Base-by-base conservation (phyloP, 805 yeast species). In the Saccharomycopsis amapae region DNA sequence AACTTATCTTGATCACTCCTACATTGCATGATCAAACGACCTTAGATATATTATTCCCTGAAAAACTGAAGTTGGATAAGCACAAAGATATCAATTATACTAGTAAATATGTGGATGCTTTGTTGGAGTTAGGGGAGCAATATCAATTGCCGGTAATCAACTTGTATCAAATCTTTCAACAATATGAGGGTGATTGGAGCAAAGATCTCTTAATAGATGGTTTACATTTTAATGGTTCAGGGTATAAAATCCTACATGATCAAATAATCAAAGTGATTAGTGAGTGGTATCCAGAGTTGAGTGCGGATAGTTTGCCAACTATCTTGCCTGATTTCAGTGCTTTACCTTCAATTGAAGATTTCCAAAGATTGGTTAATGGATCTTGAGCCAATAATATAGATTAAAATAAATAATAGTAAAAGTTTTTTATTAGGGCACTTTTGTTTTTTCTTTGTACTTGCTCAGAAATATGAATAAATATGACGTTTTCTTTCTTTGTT, bases 1-100 rank as follows among this genome's bases (percentile, higher is more conserved):
- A 70, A 31, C 67, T 78, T 0, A 66, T 86, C 15, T 54, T 85
- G 1, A 69, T 85, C 5, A 78, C 85, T 0, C 87, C 90, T 0
- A 81, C 74, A 0, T 57, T 73, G n/a, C 77, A 76, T 53, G 79
- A 78, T 56, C 58, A 55, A 15, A 73, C 77, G 69, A 63, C 67
- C 28, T 59, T 63, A 1, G 26, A 45, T 2, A n/a, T n/a, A n/a
- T 56, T 55, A 38, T 39, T 45, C 4, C 61, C 61, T n/a, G 71
- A 66, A 7, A 68, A 62, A 35, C 57, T 69, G 9, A 56, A 58
- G 1, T 51, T 56, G 1, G 76, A 75, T 5, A 62, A 66, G 39
- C 56, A 61, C 18, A 68, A 86, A 56, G 64, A 73, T 2, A 71
- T 71, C 33, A 68, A 65, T 41, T 56, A 58, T 15, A 72, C 76